Evolutionary conservation across 495 filamentous ascomycete genomes (phyloP).

Genomic region (Aspergillus nidulans): DNA sequence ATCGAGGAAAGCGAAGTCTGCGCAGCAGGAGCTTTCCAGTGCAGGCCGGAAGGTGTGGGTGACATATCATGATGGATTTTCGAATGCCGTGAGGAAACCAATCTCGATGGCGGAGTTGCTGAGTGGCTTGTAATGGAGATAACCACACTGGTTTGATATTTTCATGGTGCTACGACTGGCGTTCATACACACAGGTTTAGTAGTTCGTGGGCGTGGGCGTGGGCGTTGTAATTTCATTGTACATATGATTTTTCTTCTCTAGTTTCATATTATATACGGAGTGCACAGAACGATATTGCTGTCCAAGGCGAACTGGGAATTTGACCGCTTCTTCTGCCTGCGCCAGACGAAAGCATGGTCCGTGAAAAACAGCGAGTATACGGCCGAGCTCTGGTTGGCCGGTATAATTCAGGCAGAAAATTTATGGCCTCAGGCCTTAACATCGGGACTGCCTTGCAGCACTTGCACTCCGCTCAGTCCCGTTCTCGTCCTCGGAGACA

Average conservation of each 20-base stretch:
- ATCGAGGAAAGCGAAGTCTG: slow-evolving; percentile 12
- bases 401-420: neutral
- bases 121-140: slow-evolving; percentile 30
- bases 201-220: neutral
- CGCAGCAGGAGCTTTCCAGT: slow-evolving; percentile 30
- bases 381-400: neutral
- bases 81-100: slow-evolving; percentile 92
- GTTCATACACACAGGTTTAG: neutral
- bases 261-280: neutral
- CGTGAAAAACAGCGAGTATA: neutral
- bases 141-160: neutral
- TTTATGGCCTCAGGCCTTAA: neutral
- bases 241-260: neutral
- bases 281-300: too few relatives aligned
- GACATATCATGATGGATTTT: slow-evolving; percentile 92
- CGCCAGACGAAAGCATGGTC: too few relatives aligned
- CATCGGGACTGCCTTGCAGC: neutral
- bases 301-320: too few relatives aligned
- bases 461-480: neutral
- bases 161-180: neutral
- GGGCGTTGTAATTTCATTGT: neutral
- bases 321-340: too few relatives aligned
- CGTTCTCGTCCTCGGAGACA: neutral
- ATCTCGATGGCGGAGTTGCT: slow-evolving; percentile 83
- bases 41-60: slow-evolving; percentile 74